These are phyloP conservation scores for Saksenaea oblongispora DNA, from an alignment of 371 early-diverging fungal species.

Conservation along the genomic window DNA sequence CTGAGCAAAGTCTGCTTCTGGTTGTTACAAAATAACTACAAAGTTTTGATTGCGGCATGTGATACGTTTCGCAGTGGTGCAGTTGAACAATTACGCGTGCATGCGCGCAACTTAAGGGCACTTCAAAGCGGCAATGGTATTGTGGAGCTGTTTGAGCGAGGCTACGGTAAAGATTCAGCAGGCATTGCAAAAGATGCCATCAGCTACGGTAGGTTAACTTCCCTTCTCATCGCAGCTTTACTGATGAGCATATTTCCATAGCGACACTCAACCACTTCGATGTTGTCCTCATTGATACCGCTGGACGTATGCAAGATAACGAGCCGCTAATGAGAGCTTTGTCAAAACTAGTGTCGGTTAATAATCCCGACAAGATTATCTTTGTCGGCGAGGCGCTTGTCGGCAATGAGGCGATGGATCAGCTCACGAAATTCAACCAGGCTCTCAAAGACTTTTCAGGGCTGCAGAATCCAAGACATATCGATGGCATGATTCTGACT, in stretches of 20 bases:
- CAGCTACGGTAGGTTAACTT: constrained; percentile 60
- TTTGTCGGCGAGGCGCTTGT: constrained; percentile 99
- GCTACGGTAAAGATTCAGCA: constrained; percentile 99
- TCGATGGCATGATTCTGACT: constrained; percentile 97
- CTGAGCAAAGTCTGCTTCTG: constrained; percentile 98
- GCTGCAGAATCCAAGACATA: constrained; percentile 78
- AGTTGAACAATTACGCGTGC: constrained; percentile 97
- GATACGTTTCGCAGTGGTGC: constrained; percentile 99
- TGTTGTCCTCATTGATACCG: constrained; percentile 99
- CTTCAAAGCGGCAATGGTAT: constrained; percentile 68
- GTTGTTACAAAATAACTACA: constrained; percentile 92
- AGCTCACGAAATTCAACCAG: constrained; percentile 97
- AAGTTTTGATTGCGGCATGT: constrained; percentile 97
- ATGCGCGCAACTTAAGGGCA: constrained; percentile 86
- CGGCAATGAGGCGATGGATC: constrained; percentile 98
- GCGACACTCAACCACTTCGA: constrained; percentile 80
- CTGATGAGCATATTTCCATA: not conserved
- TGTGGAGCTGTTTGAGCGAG: constrained; percentile 96
- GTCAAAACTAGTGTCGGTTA: constrained; percentile 92
- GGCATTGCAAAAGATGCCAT: constrained; percentile 98
- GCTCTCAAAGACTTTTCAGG: constrained; percentile 90
- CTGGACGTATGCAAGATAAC: constrained; percentile 99
- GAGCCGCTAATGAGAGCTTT: constrained; percentile 97
- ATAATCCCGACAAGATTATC: constrained; percentile 96
- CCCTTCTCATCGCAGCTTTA: not conserved